Conservation (phyloP, 225 moss, liverwort and hornwort species). For the Marchantia polymorpha region DNA sequence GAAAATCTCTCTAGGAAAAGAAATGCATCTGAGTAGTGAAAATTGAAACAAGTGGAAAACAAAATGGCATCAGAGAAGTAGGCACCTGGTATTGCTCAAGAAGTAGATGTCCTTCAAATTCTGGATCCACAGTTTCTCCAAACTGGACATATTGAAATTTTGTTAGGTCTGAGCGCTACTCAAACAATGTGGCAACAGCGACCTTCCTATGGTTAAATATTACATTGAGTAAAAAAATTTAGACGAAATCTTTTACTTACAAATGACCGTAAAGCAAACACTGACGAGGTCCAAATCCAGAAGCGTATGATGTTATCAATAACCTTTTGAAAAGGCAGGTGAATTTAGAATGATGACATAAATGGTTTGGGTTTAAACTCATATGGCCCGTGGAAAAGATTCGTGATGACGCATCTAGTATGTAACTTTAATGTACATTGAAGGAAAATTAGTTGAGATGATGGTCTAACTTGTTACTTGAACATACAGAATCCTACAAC, state of each 20-base stretch:
- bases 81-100: slow-evolving; percentile 89
- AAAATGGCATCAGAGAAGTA: background rate
- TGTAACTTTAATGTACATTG: background rate
- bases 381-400: background rate
- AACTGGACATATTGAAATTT: slow-evolving; percentile 47
- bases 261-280: background rate
- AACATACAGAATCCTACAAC: background rate
- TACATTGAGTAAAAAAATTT: background rate
- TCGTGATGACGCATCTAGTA: background rate
- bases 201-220: background rate
- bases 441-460: background rate
- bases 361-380: no score
- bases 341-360: background rate
- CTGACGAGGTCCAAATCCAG: background rate
- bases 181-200: background rate
- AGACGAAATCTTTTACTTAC: background rate
- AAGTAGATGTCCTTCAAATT: slow-evolving; percentile 83
- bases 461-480: background rate
- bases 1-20: background rate
- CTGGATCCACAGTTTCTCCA: slow-evolving; percentile 78
- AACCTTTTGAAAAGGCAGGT: background rate
- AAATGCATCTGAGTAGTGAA: background rate
- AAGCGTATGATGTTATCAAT: background rate
- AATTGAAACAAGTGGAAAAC: background rate
- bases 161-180: background rate